Conservation (phyloP, 2,329 filamentous ascomycete species). For the Periconia macrospinosa region DNA sequence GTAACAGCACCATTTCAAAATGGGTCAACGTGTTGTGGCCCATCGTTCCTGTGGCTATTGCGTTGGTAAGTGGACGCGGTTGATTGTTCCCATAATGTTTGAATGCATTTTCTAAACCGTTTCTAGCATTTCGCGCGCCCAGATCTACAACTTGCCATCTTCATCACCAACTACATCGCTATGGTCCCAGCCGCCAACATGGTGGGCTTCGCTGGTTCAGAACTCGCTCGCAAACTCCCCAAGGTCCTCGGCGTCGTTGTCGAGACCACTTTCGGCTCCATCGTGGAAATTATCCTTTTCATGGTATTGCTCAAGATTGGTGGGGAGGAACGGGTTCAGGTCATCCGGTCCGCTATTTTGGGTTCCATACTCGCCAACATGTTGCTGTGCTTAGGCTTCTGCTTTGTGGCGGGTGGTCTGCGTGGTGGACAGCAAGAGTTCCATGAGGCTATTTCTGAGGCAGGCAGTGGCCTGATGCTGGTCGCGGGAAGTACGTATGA, state of each 20-base stretch:
- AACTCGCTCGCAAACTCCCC: slow-evolving; percentile 73
- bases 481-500: slow-evolving; percentile 65
- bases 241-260: slow-evolving; percentile 69
- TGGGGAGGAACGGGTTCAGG: slow-evolving; percentile 54
- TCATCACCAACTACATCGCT: slow-evolving; percentile 72
- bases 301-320: slow-evolving; percentile 68
- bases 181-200: slow-evolving; percentile 78
- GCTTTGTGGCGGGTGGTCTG: slow-evolving; percentile 77
- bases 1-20: slow-evolving; percentile 65
- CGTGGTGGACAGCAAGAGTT: slow-evolving; percentile 70
- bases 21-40: slow-evolving; percentile 75
- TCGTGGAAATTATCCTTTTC: slow-evolving; percentile 83
- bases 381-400: slow-evolving; percentile 75
- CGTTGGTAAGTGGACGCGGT: slow-evolving; percentile 49
- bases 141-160: slow-evolving; percentile 64
- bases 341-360: slow-evolving; percentile 82
- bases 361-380: slow-evolving; percentile 82
- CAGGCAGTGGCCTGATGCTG: slow-evolving; percentile 74
- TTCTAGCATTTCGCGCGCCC: slow-evolving; percentile 54
- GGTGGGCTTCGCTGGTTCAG: slow-evolving; percentile 73
- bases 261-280: slow-evolving; percentile 65
- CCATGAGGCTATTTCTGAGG: slow-evolving; percentile 75
- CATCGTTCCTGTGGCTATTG: slow-evolving; percentile 71
- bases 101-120: slow-evolving; percentile 8
- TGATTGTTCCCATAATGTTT: not conserved